Evolutionary conservation across 805 yeast genomes (phyloP).

Genomic region (Yarrowia sp.): DNA sequence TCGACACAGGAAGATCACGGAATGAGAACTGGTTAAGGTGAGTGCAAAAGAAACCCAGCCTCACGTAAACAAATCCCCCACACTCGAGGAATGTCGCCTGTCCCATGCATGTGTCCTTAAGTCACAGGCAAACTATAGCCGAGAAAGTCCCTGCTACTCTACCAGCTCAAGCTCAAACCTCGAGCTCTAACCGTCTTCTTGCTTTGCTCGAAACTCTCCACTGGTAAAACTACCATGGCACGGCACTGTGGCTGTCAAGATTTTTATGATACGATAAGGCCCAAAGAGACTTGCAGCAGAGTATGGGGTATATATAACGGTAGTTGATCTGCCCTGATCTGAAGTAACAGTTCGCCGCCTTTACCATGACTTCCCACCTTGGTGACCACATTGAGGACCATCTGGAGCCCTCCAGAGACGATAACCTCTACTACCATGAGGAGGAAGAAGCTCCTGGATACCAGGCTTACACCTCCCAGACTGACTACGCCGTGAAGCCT

Average conservation of each 20-base stretch:
- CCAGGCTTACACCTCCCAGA: conserved; percentile 5
- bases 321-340: not conserved
- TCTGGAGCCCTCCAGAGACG: conserved; percentile 9
- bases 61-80: conserved; percentile 13
- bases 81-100: not conserved
- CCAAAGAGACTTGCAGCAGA: not conserved
- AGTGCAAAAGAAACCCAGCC: not conserved
- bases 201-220: conserved; percentile 19
- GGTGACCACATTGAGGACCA: conserved; percentile 32
- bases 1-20: not conserved
- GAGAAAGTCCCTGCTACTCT: not conserved
- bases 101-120: not conserved
- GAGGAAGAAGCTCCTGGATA: conserved; percentile 10
- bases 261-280: conserved; percentile 23
- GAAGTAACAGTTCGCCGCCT: not conserved
- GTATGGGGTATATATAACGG: conserved; percentile 10
- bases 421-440: conserved; percentile 7
- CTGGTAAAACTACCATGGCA: not conserved
- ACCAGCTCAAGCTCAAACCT: conserved; percentile 14
- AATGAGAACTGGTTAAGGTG: not conserved
- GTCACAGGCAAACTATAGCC: conserved; percentile 15
- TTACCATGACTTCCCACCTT: conserved; percentile 16
- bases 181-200: conserved; percentile 8
- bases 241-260: conserved; percentile 37
- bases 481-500: conserved; percentile 9